These are phyloP conservation scores for Fusarium sp. DNA, from an alignment of 2,329 filamentous ascomycete genomes.

Conservation along the genomic window DNA sequence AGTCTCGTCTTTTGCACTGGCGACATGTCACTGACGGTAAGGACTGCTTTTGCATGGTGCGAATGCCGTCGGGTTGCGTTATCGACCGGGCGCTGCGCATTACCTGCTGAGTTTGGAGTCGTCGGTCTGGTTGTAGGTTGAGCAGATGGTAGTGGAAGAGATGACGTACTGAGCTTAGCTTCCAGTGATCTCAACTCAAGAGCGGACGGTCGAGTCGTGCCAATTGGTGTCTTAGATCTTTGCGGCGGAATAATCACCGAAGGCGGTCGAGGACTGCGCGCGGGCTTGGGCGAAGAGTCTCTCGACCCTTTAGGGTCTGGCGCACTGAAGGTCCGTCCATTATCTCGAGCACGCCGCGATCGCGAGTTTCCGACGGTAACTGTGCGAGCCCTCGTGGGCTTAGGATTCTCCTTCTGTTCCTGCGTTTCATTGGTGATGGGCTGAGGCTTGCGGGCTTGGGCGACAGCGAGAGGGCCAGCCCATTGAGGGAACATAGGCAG, in stretches of 20 bases:
- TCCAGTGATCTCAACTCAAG: slow-evolving; percentile 67
- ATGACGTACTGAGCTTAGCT: slow-evolving; percentile 74
- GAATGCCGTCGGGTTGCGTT: slow-evolving; percentile 69
- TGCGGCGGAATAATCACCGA: slow-evolving; percentile 37
- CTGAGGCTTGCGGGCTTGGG: slow-evolving; percentile 82
- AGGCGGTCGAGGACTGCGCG: slow-evolving; percentile 41
- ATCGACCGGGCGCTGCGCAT: slow-evolving; percentile 60
- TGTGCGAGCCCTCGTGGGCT: slow-evolving; percentile 74
- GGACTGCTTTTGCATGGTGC: slow-evolving; percentile 67
- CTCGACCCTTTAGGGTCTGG: slow-evolving; percentile 52
- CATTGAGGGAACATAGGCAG: slow-evolving; percentile 80
- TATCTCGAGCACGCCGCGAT: slow-evolving; percentile 61
- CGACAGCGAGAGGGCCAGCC: slow-evolving; percentile 83
- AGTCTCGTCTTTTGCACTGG: slow-evolving; percentile 76
- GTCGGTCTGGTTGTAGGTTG: slow-evolving; percentile 63
- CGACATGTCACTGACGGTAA: slow-evolving; percentile 72
- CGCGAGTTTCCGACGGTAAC: slow-evolving; percentile 64
- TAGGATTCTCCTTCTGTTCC: slow-evolving; percentile 56
- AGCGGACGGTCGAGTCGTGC: slow-evolving; percentile 59
- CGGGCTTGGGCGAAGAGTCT: slow-evolving; percentile 44
- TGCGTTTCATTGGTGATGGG: slow-evolving; percentile 46
- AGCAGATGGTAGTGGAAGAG: slow-evolving; percentile 72
- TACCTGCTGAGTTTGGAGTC: slow-evolving; percentile 68
- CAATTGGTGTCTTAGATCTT: slow-evolving; percentile 50
- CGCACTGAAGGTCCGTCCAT: slow-evolving; percentile 58